Evolutionary conservation across 2,329 filamentous ascomycete genomes (phyloP), one percentile per base, ranked within the genome.

Genomic region (Penicillium sp.): DNA sequence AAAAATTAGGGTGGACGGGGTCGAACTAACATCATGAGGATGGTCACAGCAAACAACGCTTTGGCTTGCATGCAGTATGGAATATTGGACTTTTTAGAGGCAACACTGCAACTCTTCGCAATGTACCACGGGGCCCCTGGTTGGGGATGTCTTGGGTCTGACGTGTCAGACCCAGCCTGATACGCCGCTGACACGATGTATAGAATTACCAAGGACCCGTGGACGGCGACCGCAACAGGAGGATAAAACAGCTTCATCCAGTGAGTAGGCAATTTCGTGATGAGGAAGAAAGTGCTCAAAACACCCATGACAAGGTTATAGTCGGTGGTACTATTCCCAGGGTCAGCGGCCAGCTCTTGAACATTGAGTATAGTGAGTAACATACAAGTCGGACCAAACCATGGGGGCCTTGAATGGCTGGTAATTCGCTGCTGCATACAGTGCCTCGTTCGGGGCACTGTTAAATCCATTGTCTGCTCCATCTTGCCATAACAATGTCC

Each of bases 231-330:
- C 22, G 76, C 77, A 41, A 82, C 45, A 35, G 80, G 70, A 6
- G 81, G 81, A 33, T 76, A 73, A 58, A 81, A 78, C 57, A 79
- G 69, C 53, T 79, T 73, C 55, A 82, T 69, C 44, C 80, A 67
- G 64, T 76, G 81, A 59, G 80, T 70, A 22, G 79, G 75, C 21
- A 68, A 60, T 64, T 84, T 84, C 61, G 74, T 70, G 29, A 84
- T 75, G 55, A 81, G 71, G 55, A 83, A 68, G 69, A 84, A 84
- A 63, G 77, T 75, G 64, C 75, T 77, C 45, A 84, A 64, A 22
- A 84, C 78, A 45, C 77, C 74, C 49, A 83, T 76, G 43, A 82
- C 77, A 48, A 83, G 73, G 57, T 83, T 82, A 65, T 75, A 83
- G 51, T 77, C 73, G 8, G 79, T 82, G 55, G 79, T 72, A 60